A percentile compares a stretch with the other conserved stretches of the same genome.
These are phyloP conservation scores for Globisporangium cederbergense DNA, from an alignment of 352 stramenopile genomes.

Conservation along the genomic window DNA sequence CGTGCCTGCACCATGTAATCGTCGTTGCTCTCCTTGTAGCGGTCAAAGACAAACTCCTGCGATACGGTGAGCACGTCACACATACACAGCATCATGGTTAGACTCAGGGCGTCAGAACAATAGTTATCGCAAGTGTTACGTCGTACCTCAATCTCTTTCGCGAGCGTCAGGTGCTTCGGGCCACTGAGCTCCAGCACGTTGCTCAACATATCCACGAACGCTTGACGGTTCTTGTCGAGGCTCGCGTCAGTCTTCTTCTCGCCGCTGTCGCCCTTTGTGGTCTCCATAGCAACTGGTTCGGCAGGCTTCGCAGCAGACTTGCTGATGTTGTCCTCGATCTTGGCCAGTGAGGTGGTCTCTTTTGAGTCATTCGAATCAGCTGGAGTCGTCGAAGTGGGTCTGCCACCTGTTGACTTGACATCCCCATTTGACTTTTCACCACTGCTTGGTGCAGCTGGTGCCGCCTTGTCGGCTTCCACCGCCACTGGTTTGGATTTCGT, in stretches of 20 bases:
- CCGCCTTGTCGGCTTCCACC: not conserved
- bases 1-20: slow-evolving; percentile 75
- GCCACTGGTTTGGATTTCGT: not conserved
- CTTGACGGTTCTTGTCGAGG: slow-evolving; percentile 51
- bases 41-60: slow-evolving; percentile 69
- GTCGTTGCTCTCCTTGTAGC: slow-evolving; percentile 75
- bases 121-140: not conserved
- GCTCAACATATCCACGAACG: slow-evolving; percentile 69
- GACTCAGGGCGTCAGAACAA: not conserved
- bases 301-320: slow-evolving; percentile 1
- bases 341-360: not conserved
- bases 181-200: slow-evolving; percentile 48
- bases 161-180: slow-evolving; percentile 32
- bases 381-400: not conserved
- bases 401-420: too few relatives aligned
- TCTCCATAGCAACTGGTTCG: not conserved
- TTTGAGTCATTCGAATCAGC: slow-evolving; percentile 4
- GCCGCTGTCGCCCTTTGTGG: not conserved
- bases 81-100: not conserved
- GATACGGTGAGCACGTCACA: not conserved
- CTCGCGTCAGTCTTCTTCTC: slow-evolving; percentile 30
- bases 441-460: not conserved
- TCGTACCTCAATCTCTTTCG: slow-evolving; percentile 70
- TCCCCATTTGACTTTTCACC: slow-evolving; percentile 5
- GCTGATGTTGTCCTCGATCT: not conserved